phyloP scores from a whole-genome alignment of 495 filamentous ascomycete species.

The Daldinia grandis region DNA sequence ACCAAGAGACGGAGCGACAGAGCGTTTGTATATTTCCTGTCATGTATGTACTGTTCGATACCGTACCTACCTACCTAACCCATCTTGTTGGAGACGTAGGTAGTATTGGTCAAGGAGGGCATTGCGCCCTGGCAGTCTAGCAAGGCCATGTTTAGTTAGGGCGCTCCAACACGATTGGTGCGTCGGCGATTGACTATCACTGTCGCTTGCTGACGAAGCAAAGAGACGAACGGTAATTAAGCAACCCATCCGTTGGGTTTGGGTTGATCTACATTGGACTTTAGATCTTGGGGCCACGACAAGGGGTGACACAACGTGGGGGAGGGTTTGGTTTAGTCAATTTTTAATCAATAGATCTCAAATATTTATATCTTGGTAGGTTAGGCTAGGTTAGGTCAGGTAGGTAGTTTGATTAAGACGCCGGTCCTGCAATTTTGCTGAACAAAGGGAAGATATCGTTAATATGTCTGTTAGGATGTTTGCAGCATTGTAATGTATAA shows the following conservation, averaged over 20 bases:
- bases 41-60: neutral
- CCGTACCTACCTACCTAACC: too few species aligned
- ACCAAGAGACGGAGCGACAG: neutral
- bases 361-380: slow-evolving; percentile 11
- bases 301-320: slow-evolving; percentile 38
- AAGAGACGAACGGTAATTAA: slow-evolving; percentile 31
- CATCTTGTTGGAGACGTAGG: neutral
- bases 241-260: slow-evolving; percentile 27
- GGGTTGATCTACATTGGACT: slow-evolving; percentile 37
- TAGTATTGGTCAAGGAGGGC: slow-evolving; percentile 2
- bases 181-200: slow-evolving; percentile 8
- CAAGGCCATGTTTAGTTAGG: neutral
- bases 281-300: slow-evolving; percentile 29
- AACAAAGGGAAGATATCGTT: neutral
- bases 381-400: too few species aligned
- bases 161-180: slow-evolving; percentile 6
- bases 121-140: slow-evolving; percentile 11
- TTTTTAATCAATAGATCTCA: slow-evolving; percentile 20
- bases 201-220: slow-evolving; percentile 24
- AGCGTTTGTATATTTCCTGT: neutral
- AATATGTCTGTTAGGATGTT: neutral
- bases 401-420: neutral
- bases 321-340: slow-evolving; percentile 8
- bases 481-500: neutral
- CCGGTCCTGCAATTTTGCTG: neutral